Evolutionary conservation across 208 protist genomes (phyloP), one percentile per base, ranked within the genome.

Genomic region (Angomonas deanei): DNA sequence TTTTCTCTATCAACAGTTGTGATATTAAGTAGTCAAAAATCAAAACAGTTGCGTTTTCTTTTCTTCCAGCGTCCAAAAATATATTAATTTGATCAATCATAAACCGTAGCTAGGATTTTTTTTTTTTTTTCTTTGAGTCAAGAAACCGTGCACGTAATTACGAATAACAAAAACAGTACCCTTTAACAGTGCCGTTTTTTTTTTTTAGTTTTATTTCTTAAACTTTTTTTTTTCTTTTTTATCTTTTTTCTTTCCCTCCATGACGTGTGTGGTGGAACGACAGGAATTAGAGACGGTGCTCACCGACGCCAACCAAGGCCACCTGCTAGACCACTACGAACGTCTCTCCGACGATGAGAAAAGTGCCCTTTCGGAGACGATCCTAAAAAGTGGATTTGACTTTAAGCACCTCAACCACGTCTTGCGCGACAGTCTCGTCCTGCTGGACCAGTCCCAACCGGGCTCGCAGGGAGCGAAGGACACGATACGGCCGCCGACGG

Each of bases 391-490:
- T 17, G 61, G 39, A 19, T 47, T 49, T 31, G 64, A 75, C 58
- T 83, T 81, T 56, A 31, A n/a, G 32, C 82, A 80, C 48, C 65
- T 85, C 50, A 82, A 80, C 58, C 0, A 17, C n/a, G 71, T 84
- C 13, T 65, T 84, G 8, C n/a, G 36, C 1, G 62, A 69, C 31
- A 80, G 77, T 38, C 46, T 84, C 1, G 48, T 42, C 0, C 38
- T 57, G 21, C 62, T 85, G 10, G 38, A 66, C 5, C 34, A 0
- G 21, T 61, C 1, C 31, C 32, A 34, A 2, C 8, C 15, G 23
- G 23, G 55, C n/a, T 17, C 36, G 28, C 47, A 23, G 11, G 24
- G 38, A 19, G 46, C 24, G 30, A 27, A 36, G 19, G 1, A 31
- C 6, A 33, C 30, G 11, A 65, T 87, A 30, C 39, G 56, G 6